Conservation (phyloP, 1,139 yeast genomes). For the Taphrina sp. region DNA sequence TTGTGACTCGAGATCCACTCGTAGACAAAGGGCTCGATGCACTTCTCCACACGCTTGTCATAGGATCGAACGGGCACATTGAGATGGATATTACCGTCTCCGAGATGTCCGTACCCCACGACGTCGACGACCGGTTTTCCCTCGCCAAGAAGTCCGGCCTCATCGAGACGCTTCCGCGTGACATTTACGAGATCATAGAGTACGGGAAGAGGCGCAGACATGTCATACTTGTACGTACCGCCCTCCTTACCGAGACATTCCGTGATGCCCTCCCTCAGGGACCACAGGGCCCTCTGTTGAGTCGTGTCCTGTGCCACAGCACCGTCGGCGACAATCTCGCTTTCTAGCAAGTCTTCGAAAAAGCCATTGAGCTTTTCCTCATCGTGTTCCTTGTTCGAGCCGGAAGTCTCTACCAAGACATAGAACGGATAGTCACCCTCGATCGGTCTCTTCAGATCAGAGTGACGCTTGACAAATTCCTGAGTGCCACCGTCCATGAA, state of each 20-base stretch:
- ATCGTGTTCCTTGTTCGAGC: slow-evolving; percentile 70
- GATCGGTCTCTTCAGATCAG: slow-evolving; percentile 64
- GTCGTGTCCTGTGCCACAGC: slow-evolving; percentile 94
- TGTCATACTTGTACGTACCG: slow-evolving; percentile 96
- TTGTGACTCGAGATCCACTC: slow-evolving; percentile 73
- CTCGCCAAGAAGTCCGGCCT: slow-evolving; percentile 58
- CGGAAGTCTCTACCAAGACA: slow-evolving; percentile 87
- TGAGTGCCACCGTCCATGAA: slow-evolving; percentile 86
- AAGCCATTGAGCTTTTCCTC: slow-evolving; percentile 62
- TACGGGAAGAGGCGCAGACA: slow-evolving; percentile 76
- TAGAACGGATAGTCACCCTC: slow-evolving; percentile 82
- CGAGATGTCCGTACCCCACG: slow-evolving; percentile 93
- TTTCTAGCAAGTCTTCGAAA: slow-evolving; percentile 79
- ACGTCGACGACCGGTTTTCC: slow-evolving; percentile 79
- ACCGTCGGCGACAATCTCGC: slow-evolving; percentile 81
- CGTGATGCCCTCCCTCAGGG: slow-evolving; percentile 91
- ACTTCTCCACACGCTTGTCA: slow-evolving; percentile 68
- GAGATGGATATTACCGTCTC: slow-evolving; percentile 92
- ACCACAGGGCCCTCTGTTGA: slow-evolving; percentile 79
- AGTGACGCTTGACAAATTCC: slow-evolving; percentile 55
- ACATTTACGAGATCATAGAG: slow-evolving; percentile 80
- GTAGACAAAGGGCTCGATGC: slow-evolving; percentile 87
- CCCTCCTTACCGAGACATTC: slow-evolving; percentile 84
- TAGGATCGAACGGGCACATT: slow-evolving; percentile 88
- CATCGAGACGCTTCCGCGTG: slow-evolving; percentile 57